These are phyloP conservation scores for Aureobasidium vineae DNA, from an alignment of 2,329 filamentous ascomycete genomes.

Conservation along the genomic window DNA sequence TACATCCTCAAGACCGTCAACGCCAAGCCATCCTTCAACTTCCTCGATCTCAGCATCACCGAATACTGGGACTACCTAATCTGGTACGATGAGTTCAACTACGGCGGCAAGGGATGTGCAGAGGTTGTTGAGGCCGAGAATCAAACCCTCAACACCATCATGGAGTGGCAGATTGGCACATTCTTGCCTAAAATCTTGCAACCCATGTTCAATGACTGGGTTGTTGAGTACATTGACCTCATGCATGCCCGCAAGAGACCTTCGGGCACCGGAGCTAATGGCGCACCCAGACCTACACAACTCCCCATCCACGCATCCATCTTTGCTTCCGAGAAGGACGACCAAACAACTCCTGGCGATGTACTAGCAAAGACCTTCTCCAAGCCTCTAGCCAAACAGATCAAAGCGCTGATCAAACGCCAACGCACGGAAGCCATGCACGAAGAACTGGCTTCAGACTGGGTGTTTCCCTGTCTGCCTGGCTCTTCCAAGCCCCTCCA, in stretches of 20 bases:
- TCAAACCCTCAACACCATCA: constrained; percentile 82
- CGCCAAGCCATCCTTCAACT: constrained; percentile 91
- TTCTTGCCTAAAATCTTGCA: constrained; percentile 82
- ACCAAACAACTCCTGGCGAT: constrained; percentile 56
- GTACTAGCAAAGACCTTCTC: constrained; percentile 81
- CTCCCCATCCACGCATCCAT: constrained; percentile 57
- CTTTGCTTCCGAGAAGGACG: constrained; percentile 57
- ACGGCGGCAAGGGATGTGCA: constrained; percentile 87
- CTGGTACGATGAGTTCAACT: constrained; percentile 99
- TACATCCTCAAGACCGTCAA: constrained; percentile 99
- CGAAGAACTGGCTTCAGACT: constrained; percentile 81
- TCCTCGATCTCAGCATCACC: constrained; percentile 94
- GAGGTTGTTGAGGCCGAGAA: constrained; percentile 73
- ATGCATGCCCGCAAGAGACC: constrained; percentile 87
- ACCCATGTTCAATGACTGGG: constrained; percentile 83
- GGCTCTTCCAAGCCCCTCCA: constrained; percentile 63
- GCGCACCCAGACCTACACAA: constrained; percentile 59
- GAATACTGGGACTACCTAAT: constrained; percentile 99
- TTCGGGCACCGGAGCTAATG: constrained; percentile 41
- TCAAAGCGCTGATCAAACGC: constrained; percentile 73
- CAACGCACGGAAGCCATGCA: constrained; percentile 89
- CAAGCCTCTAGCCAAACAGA: constrained; percentile 85
- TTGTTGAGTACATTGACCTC: constrained; percentile 89
- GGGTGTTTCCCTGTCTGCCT: constrained; percentile 77
- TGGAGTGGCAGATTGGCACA: constrained; percentile 97